These are phyloP conservation scores for Rhododendron kiyosumense DNA, from an alignment of 148 eudicot species.

Conservation along the genomic window DNA sequence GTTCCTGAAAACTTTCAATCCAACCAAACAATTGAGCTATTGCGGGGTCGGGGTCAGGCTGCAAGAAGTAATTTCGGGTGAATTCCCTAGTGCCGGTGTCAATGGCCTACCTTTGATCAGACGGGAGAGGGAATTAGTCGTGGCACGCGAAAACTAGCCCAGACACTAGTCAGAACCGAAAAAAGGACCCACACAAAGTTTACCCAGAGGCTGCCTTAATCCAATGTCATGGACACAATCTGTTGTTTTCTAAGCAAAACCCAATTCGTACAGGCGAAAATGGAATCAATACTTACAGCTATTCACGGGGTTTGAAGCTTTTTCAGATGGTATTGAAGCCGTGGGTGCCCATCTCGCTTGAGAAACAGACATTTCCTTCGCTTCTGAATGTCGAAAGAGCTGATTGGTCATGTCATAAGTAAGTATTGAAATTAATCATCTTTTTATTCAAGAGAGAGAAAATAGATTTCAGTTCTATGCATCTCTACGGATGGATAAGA, in stretches of 20 bases:
- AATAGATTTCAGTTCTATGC: background rate
- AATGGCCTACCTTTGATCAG: no score
- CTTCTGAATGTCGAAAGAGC: background rate
- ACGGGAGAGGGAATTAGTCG: no score
- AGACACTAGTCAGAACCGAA: no score
- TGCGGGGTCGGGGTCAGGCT: no score
- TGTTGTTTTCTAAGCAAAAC: background rate
- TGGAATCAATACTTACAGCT: background rate
- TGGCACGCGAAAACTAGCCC: no score
- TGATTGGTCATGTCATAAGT: background rate
- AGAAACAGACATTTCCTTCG: background rate
- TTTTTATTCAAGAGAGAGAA: no score
- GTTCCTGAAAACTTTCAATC: background rate
- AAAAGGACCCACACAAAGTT: no score
- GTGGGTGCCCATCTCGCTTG: background rate
- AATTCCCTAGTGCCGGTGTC: no score
- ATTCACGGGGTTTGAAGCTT: background rate
- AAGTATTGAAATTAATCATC: background rate
- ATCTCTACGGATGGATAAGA: background rate
- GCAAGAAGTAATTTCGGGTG: no score
- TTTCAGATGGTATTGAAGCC: slow-evolving; percentile 6
- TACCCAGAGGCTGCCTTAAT: background rate
- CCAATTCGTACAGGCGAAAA: background rate
- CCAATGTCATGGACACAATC: background rate
- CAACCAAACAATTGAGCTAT: no score